Evolutionary conservation across 768 basidiomycete species (phyloP), one percentile per base, ranked within the genome.

Genomic region (Pulveroboletus frians): DNA sequence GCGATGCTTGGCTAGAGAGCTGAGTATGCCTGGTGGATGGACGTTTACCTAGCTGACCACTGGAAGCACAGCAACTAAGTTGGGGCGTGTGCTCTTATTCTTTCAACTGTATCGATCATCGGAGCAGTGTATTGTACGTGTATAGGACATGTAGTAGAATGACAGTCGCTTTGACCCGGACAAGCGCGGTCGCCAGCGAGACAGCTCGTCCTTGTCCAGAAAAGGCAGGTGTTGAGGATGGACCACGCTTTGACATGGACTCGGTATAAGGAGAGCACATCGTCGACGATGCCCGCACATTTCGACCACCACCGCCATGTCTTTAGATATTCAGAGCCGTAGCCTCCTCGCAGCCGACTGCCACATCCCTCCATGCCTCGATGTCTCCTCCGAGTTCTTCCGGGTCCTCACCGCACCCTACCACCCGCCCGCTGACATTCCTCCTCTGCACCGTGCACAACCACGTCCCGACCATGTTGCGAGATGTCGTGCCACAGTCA

Each of bases 1-100:
- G 53, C 49, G 46, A 35, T 54, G 60, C 31, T 36, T 58, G 39
- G 39, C 29, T 14, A 57, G 57, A 48, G 70, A 73, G 52, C 53
- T 59, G 53, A 67, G 66, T 39, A 74, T 74, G 72, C 73, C 72
- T 30, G 71, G 72, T 14, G 69, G 68, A 40, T 75, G 73, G 73
- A 67, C 58, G 4, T 67, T 66, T 32, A 39, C 20, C 39, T 69
- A 48, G 43, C 30, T 45, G 30, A 47, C 35, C 29, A 27, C 23
- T 3, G 42, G 50, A 23, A 45, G 36, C 14, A 54, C 37, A 43
- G 31, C 29, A 31, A 43, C 17, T 35, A 52, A 32, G 9, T 27
- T 18, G 15, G 40, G 31, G 4, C 4, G 17, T 40, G 42, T 39
- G 17, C 30, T 29, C 21, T 37, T 43, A 47, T 47, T 38, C 23